Conservation (phyloP, 805 yeast genomes). For the Lachancea meyersii region DNA sequence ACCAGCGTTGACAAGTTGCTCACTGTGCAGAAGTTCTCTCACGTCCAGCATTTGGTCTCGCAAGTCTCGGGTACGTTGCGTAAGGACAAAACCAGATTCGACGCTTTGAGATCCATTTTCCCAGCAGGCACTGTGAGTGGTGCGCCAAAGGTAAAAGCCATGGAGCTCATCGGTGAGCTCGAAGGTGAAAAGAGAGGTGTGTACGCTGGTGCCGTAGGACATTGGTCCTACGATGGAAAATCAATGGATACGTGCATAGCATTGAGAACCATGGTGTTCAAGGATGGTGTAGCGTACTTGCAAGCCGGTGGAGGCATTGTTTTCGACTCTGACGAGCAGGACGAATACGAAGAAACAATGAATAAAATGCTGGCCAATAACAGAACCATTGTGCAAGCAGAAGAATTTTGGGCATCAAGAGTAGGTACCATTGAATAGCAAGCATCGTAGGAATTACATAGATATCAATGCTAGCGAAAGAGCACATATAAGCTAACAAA, state of each 20-base stretch:
- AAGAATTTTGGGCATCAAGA: slow-evolving; percentile 59
- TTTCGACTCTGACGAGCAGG: slow-evolving; percentile 88
- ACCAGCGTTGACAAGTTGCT: slow-evolving; percentile 84
- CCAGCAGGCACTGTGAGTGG: slow-evolving; percentile 99
- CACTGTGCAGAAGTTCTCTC: slow-evolving; percentile 89
- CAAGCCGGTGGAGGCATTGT: slow-evolving; percentile 99
- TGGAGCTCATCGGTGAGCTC: slow-evolving; percentile 86
- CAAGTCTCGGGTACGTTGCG: slow-evolving; percentile 91
- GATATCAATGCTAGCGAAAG: neutral
- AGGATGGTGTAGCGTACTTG: slow-evolving; percentile 81
- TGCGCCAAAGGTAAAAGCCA: slow-evolving; percentile 95
- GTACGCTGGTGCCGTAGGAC: slow-evolving; percentile 98
- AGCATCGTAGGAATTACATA: neutral
- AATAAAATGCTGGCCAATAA: slow-evolving; percentile 95
- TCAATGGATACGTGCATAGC: slow-evolving; percentile 98
- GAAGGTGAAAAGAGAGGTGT: slow-evolving; percentile 93
- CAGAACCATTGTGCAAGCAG: slow-evolving; percentile 88
- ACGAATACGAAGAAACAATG: slow-evolving; percentile 93
- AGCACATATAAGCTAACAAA: neutral
- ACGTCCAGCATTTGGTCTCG: slow-evolving; percentile 93
- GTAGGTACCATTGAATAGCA: slow-evolving; percentile 22
- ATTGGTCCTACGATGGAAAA: slow-evolving; percentile 93
- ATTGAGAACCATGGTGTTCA: slow-evolving; percentile 90
- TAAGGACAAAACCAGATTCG: slow-evolving; percentile 79
- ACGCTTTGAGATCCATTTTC: slow-evolving; percentile 94